Evolutionary conservation across 1,139 yeast genomes (phyloP).

Genomic region (Lodderomyces pseudojiufengensis): DNA sequence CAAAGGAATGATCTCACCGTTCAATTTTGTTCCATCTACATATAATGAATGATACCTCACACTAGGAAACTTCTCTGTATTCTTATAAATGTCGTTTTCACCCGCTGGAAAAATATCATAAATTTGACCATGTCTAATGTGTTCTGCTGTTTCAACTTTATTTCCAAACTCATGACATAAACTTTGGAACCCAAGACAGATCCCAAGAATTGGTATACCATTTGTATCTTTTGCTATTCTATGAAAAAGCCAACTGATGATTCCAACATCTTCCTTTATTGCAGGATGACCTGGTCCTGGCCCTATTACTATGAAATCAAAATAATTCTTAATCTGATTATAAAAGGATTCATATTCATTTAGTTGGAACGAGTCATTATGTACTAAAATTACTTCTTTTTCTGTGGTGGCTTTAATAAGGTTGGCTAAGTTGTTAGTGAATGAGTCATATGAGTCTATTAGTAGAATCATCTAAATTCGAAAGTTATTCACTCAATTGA

Average conservation of each 20-base stretch:
- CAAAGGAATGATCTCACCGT: conserved; percentile 45
- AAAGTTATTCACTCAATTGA: too few species aligned
- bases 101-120: conserved; percentile 43
- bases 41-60: conserved; percentile 89
- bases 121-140: conserved; percentile 84
- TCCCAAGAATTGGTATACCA: conserved; percentile 71
- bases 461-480: conserved; percentile 50
- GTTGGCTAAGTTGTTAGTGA: conserved; percentile 75
- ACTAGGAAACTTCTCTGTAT: conserved; percentile 44
- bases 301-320: conserved; percentile 81
- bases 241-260: conserved; percentile 53
- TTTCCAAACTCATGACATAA: conserved; percentile 68
- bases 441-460: conserved; percentile 92
- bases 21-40: conserved; percentile 33
- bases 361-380: conserved; percentile 60
- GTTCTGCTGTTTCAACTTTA: conserved; percentile 46
- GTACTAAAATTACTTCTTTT: conserved; percentile 62
- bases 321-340: conserved; percentile 37
- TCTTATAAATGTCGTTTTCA: conserved; percentile 16
- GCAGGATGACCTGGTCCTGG: conserved; percentile 97
- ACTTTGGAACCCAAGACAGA: conserved; percentile 90
- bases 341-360: conserved; percentile 33
- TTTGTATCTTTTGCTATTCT: conserved; percentile 19
- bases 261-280: conserved; percentile 63
- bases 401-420: conserved; percentile 56